Evolutionary conservation across 108 stramenopile genomes (phyloP), one percentile per base, ranked within the genome.

Genomic region (Skeletonema costatum): DNA sequence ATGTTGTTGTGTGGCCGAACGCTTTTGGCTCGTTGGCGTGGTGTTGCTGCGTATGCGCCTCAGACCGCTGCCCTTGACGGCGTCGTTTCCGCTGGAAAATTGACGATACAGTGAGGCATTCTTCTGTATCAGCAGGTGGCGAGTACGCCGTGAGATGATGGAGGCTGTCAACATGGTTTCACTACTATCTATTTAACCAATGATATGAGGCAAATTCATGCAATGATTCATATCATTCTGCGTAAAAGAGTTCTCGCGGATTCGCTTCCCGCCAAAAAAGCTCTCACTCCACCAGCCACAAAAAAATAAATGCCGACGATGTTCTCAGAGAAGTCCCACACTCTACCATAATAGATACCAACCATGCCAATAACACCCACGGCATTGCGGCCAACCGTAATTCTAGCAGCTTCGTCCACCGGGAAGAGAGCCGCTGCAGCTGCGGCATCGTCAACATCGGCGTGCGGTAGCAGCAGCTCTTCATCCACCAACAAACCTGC

Each of bases 1-100:
- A 33, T 14, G 72, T 21, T 17, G 63, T 64, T 64, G 73, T 10
- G 61, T 32, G 44, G 62, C 13, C 7, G 72, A 39, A 39, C 35
- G 36, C 7, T 56, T 56, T 29, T 21, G 53, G 25, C 53, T 56
- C 53, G 9, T 56, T 1, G 53, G 53, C 9, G 53, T 7, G 53
- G 53, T 53, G 51, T 53, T 53, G 21, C 25, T 25, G 6, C 53
- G 53, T 21, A 56, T 56, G 9, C 53, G 19, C 19, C 53, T 21
- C 53, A 56, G 7, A 56, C 53, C 53, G 25, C 53, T 56, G 53
- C 53, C 53, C 25, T 56, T 56, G 21, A 10, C 53, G 10, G 25
- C 53, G 16, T 46, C 44, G 4, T 46, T 46, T 46, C 11, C 11
- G 3, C 16, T 46, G 16, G 44, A 46, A 46, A 46, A 16, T 46